Conservation (phyloP, 73 alveolate species). For the Diophrys sp. region DNA sequence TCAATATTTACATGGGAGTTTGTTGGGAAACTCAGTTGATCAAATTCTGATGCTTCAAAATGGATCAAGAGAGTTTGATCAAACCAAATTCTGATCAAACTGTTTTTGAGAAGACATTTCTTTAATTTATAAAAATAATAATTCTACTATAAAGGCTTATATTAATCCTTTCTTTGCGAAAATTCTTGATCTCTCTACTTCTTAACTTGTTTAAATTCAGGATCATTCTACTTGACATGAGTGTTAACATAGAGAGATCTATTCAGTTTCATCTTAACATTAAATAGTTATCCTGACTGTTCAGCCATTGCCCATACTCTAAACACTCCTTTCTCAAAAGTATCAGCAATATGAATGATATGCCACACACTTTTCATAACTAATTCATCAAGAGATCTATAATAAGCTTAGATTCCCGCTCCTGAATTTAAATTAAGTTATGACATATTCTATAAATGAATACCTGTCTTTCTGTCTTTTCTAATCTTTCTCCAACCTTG, state of each 20-base stretch:
- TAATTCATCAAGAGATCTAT: constrained; percentile 61
- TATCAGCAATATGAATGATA: constrained; percentile 43
- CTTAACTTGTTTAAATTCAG: no score
- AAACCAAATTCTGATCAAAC: no score
- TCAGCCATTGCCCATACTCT: constrained; percentile 52
- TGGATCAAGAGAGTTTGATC: no score
- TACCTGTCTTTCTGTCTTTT: constrained; percentile 59
- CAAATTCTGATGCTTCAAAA: no score
- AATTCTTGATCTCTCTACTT: no score
- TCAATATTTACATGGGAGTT: no score
- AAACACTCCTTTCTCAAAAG: constrained; percentile 55
- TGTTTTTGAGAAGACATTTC: no score
- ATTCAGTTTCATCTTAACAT: constrained; percentile 50
- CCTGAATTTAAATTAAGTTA: constrained; percentile 8
- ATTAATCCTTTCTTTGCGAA: no score
- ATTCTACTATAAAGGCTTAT: no score
- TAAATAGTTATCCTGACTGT: constrained; percentile 44
- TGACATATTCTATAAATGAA: constrained; percentile 28
- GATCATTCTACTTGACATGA: no score
- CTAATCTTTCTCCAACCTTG: constrained; percentile 81
- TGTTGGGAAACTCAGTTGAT: no score
- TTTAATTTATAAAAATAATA: no score
- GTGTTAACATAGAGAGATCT: constrained; percentile 66
- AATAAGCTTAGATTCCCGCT: constrained; percentile 38
- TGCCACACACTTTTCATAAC: constrained; percentile 62